These are phyloP conservation scores for Trichosanthes cucumerina DNA, from an alignment of 306 rosid species.

Conservation along the genomic window DNA sequence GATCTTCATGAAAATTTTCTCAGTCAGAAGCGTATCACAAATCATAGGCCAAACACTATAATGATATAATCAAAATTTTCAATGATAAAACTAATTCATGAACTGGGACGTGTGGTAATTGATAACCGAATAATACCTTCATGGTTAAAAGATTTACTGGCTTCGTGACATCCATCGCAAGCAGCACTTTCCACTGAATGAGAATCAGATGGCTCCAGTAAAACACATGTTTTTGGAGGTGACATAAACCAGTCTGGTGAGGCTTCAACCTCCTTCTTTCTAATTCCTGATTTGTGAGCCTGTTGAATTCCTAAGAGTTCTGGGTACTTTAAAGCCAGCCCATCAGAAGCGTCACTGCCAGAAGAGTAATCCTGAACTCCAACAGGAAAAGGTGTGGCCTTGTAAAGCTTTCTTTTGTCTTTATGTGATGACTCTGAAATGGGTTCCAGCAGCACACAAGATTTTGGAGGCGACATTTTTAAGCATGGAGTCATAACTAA, in stretches of 20 bases:
- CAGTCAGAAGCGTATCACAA: background rate
- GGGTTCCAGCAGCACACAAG: slow-evolving; percentile 82
- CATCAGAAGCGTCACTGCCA: slow-evolving; percentile 27
- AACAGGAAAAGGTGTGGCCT: slow-evolving; percentile 74
- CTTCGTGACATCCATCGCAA: slow-evolving; percentile 22
- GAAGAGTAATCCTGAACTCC: slow-evolving; percentile 38
- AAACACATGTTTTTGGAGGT: slow-evolving; percentile 83
- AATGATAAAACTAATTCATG: background rate
- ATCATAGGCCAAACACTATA: background rate
- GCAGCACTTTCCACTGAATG: slow-evolving; percentile 27
- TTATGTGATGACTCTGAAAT: slow-evolving; percentile 37
- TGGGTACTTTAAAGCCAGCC: slow-evolving; percentile 50
- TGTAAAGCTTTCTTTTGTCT: slow-evolving; percentile 27
- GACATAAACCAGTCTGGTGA: slow-evolving; percentile 76
- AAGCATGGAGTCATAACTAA: slow-evolving; percentile 62
- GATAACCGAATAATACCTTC: slow-evolving; percentile 31
- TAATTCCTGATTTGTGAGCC: slow-evolving; percentile 28
- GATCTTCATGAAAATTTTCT: slow-evolving; percentile 14
- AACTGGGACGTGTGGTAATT: background rate
- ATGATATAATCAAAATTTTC: background rate
- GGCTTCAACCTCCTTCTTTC: slow-evolving; percentile 38
- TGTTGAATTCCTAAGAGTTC: slow-evolving; percentile 48
- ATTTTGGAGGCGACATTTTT: slow-evolving; percentile 79
- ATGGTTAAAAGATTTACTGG: slow-evolving; percentile 13
- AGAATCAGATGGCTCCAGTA: slow-evolving; percentile 61